Percentiles rank a stretch among this genome's conserved stretches.
Evolutionary conservation across 2,329 filamentous ascomycete genomes (phyloP).

Genomic region (Aspergillus bombycis): DNA sequence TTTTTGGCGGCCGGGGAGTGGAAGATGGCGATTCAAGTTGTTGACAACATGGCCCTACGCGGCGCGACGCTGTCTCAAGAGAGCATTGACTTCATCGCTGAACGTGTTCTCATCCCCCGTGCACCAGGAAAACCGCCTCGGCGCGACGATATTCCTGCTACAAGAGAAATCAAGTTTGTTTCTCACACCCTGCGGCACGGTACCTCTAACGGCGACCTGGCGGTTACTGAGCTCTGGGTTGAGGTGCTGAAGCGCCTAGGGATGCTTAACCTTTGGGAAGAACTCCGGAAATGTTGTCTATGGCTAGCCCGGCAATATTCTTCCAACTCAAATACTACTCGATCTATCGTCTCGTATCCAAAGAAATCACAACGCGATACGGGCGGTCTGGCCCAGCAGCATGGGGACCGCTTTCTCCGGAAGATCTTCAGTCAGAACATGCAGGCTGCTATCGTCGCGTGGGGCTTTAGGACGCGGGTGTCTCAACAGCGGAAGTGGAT

Average conservation of each 20-base stretch:
- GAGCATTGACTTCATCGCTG: conserved; percentile 50
- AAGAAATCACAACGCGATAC: not conserved
- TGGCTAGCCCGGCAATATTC: conserved; percentile 54
- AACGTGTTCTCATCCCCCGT: conserved; percentile 36
- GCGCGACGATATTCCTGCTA: conserved; percentile 33
- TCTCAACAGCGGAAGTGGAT: conserved; percentile 9
- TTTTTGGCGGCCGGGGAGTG: conserved; percentile 38
- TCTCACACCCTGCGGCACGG: conserved; percentile 53
- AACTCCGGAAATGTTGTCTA: conserved; percentile 55
- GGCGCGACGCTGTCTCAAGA: conserved; percentile 45
- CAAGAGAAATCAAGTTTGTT: conserved; percentile 47
- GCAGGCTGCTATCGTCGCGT: conserved; percentile 53
- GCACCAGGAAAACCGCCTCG: conserved; percentile 28
- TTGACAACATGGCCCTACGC: conserved; percentile 55
- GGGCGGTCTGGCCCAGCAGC: not conserved
- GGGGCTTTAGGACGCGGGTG: conserved; percentile 50
- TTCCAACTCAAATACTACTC: conserved; percentile 13
- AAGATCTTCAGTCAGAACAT: conserved; percentile 47
- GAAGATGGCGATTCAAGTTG: conserved; percentile 32
- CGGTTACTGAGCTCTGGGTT: conserved; percentile 54
- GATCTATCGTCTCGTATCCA: conserved; percentile 14
- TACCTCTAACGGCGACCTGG: conserved; percentile 47
- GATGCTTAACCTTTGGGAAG: conserved; percentile 56
- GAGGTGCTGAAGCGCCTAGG: conserved; percentile 64
- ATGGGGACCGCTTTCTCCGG: conserved; percentile 34